Conservation (phyloP, 768 basidiomycete species). For the Trametes villosa region DNA sequence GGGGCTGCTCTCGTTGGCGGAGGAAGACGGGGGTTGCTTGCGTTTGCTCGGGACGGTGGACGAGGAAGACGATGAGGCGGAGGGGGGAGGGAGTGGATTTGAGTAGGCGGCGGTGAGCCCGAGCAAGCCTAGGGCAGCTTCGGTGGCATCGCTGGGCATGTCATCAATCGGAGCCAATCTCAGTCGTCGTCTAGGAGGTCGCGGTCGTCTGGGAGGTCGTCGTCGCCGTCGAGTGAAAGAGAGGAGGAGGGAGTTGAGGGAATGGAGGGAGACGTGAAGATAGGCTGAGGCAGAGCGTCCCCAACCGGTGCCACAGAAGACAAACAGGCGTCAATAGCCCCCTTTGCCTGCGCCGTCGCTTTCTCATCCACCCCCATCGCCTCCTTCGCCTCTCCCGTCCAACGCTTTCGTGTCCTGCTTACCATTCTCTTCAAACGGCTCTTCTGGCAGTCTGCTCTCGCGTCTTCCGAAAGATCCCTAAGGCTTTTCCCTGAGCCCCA, state of each 20-base stretch:
- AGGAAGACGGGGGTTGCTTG: constrained; percentile 22
- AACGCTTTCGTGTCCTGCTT: background rate
- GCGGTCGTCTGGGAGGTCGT: no score
- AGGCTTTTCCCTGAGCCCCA: no score
- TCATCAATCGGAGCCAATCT: constrained; percentile 8
- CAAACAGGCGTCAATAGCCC: background rate
- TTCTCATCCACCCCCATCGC: background rate
- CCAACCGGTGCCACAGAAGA: background rate
- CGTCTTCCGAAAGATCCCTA: no score
- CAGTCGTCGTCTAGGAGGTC: background rate
- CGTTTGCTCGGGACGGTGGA: constrained; percentile 48
- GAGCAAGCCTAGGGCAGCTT: constrained; percentile 62
- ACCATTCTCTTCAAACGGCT: no score
- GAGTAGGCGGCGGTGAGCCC: constrained; percentile 47
- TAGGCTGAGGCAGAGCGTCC: background rate
- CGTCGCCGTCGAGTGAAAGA: background rate
- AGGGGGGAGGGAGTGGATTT: constrained; percentile 35
- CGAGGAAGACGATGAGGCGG: constrained; percentile 33
- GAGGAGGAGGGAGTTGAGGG: background rate
- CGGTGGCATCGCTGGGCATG: constrained; percentile 60
- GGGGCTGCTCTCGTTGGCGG: constrained; percentile 24
- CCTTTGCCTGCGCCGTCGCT: background rate
- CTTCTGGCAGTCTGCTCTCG: no score
- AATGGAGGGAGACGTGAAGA: background rate
- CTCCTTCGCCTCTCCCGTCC: background rate